Conservation (phyloP, 331 rosid genomes). For the Acacia concinna region DNA sequence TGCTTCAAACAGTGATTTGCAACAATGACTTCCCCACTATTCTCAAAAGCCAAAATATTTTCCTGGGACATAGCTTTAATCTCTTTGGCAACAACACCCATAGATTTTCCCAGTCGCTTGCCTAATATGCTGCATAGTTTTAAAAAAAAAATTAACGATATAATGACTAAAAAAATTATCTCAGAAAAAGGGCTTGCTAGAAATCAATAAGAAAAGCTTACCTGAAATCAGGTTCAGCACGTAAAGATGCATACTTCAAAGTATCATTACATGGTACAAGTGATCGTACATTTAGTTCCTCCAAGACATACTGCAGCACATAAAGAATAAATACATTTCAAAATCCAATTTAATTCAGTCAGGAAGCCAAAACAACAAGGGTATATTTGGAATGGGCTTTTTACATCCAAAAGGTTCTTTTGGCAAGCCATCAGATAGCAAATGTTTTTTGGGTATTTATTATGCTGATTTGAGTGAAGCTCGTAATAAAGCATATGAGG, state of each 20-base stretch:
- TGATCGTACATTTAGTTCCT: constrained; percentile 85
- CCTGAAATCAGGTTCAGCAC: constrained; percentile 98
- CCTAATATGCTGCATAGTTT: constrained; percentile 60
- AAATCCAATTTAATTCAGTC: constrained; percentile 16
- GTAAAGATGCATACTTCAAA: constrained; percentile 76
- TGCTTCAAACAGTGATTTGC: constrained; percentile 74
- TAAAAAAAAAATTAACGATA: background rate
- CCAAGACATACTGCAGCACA: constrained; percentile 72
- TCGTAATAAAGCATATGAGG: too few relatives aligned
- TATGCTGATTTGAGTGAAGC: too few relatives aligned
- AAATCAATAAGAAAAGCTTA: constrained; percentile 35
- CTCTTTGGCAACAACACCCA: constrained; percentile 84
- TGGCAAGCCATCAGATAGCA: too few relatives aligned
- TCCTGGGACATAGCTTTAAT: constrained; percentile 89
- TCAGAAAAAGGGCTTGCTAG: background rate
- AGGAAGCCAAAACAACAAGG: background rate
- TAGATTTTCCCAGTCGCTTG: constrained; percentile 87
- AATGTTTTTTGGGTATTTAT: too few relatives aligned
- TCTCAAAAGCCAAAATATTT: constrained; percentile 81
- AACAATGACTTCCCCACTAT: constrained; percentile 68
- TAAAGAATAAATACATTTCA: constrained; percentile 31
- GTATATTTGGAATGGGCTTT: too few relatives aligned
- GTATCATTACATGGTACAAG: constrained; percentile 88
- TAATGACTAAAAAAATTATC: constrained; percentile 23
- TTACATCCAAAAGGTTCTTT: too few relatives aligned